A percentile compares a stretch with the other conserved stretches of the same genome.
phyloP scores from a whole-genome alignment of 1,284 basidiomycete species.

The Puccinia novopanici region DNA sequence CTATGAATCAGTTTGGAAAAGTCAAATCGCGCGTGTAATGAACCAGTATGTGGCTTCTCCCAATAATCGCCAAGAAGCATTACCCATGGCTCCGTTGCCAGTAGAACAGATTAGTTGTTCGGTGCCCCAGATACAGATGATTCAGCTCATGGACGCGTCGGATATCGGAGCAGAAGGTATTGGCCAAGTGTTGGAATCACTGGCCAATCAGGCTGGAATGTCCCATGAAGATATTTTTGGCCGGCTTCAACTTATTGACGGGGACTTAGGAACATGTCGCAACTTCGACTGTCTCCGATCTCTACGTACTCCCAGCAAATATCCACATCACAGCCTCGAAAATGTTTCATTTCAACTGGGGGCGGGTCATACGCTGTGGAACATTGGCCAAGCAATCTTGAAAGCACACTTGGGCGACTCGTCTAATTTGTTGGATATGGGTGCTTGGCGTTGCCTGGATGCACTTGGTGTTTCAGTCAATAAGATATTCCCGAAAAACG shows the following conservation, averaged over 20 bases:
- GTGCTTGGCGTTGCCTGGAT: conserved; percentile 2
- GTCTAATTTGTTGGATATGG: background rate
- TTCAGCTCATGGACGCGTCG: background rate
- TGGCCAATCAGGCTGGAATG: background rate
- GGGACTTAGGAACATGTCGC: background rate
- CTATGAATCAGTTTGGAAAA: background rate
- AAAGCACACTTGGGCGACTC: background rate
- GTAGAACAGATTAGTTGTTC: background rate
- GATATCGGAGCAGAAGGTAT: background rate
- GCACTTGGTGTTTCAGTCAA: too few relatives aligned
- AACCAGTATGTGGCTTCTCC: background rate
- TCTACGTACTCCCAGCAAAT: background rate
- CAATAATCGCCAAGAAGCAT: background rate
- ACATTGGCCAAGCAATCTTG: background rate
- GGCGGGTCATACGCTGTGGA: background rate
- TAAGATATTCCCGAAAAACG: background rate
- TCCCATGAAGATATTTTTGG: background rate
- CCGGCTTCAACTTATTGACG: background rate
- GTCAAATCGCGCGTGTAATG: too few relatives aligned
- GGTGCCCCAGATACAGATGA: background rate
- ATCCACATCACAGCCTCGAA: background rate
- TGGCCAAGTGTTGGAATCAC: background rate
- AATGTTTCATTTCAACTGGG: background rate
- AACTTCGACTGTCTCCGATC: background rate
- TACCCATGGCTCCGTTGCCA: background rate